Conservation (phyloP, 148 eudicot genomes). For the Silene latifolia region DNA sequence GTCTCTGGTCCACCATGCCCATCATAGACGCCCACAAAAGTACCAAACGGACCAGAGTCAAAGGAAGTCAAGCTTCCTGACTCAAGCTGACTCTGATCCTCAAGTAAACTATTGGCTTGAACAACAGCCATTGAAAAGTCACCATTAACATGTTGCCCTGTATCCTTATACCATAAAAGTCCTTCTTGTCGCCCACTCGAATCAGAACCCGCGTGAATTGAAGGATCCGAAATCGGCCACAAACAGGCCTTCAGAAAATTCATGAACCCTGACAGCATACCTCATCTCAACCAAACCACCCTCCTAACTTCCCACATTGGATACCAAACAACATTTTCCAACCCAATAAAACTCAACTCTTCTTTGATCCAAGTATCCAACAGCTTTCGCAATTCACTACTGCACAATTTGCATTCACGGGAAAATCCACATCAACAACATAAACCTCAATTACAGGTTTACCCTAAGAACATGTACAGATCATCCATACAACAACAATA, state of each 20-base stretch:
- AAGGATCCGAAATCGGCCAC: conserved; percentile 57
- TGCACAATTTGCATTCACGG: conserved; percentile 15
- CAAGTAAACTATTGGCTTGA: conserved; percentile 79
- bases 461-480: conserved; percentile 6
- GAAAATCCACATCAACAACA: conserved; percentile 8
- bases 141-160: conserved; percentile 70
- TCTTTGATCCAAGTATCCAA: conserved; percentile 13
- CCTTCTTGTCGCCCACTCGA: conserved; percentile 70
- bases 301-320: conserved; percentile 50
- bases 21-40: conserved; percentile 79
- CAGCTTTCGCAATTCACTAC: neutral
- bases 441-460: conserved; percentile 13
- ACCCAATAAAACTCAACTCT: conserved; percentile 7
- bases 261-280: conserved; percentile 82
- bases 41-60: conserved; percentile 68
- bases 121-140: conserved; percentile 89
- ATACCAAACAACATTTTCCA: conserved; percentile 5
- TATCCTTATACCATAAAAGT: conserved; percentile 77
- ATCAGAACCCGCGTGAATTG: conserved; percentile 46
- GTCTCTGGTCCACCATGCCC: conserved; percentile 95
- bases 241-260: conserved; percentile 81
- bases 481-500: too few species aligned
- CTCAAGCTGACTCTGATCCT: conserved; percentile 84
- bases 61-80: conserved; percentile 60
- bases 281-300: conserved; percentile 80